Conservation (phyloP, 2,329 filamentous ascomycete genomes). For the Dendrostoma leiphaemia region DNA sequence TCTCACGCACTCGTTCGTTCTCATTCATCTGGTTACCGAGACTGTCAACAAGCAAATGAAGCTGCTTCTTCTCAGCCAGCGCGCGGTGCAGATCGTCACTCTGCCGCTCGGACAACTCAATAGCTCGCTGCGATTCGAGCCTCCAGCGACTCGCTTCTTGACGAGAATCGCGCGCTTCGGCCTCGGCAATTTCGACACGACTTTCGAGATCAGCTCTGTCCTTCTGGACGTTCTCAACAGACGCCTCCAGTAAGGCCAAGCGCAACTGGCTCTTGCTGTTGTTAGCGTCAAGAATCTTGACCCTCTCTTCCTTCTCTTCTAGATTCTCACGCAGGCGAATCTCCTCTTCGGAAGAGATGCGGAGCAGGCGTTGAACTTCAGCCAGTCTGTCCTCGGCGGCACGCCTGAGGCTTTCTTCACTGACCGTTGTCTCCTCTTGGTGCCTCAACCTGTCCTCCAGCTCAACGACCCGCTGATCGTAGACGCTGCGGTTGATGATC, state of each 20-base stretch:
- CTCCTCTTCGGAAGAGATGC: slow-evolving; percentile 70
- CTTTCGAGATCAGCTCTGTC: slow-evolving; percentile 54
- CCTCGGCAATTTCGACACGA: slow-evolving; percentile 51
- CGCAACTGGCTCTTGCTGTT: slow-evolving; percentile 57
- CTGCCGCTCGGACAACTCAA: slow-evolving; percentile 49
- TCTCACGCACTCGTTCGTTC: slow-evolving; percentile 79
- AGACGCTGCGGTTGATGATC: slow-evolving; percentile 58
- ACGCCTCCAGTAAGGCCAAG: slow-evolving; percentile 65
- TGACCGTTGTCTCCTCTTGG: slow-evolving; percentile 62
- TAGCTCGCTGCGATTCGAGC: slow-evolving; percentile 57
- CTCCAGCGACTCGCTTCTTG: slow-evolving; percentile 62
- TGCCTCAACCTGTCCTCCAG: slow-evolving; percentile 67
- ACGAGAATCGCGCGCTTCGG: slow-evolving; percentile 52
- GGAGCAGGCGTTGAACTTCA: slow-evolving; percentile 69
- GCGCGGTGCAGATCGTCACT: slow-evolving; percentile 47
- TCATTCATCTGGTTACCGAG: slow-evolving; percentile 80
- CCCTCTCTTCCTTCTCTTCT: slow-evolving; percentile 67
- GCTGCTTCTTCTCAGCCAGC: slow-evolving; percentile 64
- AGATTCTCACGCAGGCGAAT: slow-evolving; percentile 63
- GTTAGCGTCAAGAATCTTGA: slow-evolving; percentile 58
- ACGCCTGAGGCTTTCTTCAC: slow-evolving; percentile 61
- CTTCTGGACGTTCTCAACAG: slow-evolving; percentile 58
- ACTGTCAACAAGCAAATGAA: slow-evolving; percentile 71
- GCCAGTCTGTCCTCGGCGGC: slow-evolving; percentile 70
- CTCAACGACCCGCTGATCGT: slow-evolving; percentile 62